Evolutionary conservation across 2,329 filamentous ascomycete genomes (phyloP), one percentile per base, ranked within the genome.

Genomic region (Pestalotiopsis sp.): DNA sequence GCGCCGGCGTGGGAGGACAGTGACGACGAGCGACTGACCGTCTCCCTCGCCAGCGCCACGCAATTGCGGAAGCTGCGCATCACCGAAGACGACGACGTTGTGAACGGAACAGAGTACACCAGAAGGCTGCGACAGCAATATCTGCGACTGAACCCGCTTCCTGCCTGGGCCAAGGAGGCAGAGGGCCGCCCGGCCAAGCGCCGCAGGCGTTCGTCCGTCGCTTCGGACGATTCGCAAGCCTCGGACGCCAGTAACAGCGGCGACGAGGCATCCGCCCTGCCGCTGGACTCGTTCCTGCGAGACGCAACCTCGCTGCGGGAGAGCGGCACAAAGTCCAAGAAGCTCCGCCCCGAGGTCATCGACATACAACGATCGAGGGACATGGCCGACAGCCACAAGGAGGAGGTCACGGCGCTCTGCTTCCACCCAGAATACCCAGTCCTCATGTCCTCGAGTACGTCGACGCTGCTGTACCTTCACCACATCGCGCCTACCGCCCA

Each of bases 371-470:
- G 94, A 75, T 90, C 94, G 71, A 92, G 95, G 79, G 94, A 98
- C 78, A 92, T 98, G 72, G 89, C 93, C 27, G 91, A 93, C 79
- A 84, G 87, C 39, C 94, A 97, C 80, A 91, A 90, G 80, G 93
- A 92, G 20, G 88, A 94, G 12, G 91, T 98, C 73, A 92, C 91
- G 56, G 94, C 92, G 57, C 88, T 99, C 45, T 91, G 91, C 11
- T 98, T 98, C 86, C 96, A 99, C 81, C 94, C 95, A 38, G 86
- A 90, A 73, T 92, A 94, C 77, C 94, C 96, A 4, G 90, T 99
- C 17, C 89, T 99, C 36, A 89, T 98, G 69, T 97, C 96, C 27
- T 94, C 94, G 13, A 96, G 95, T 69, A 92, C 91, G 67, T 93
- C 94, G 65, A 94, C 94, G 23, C 92, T 95, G 4, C 86, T 98